Evolutionary conservation across 495 filamentous ascomycete species (phyloP).

Genomic region (Beverwykella pulmonaria): DNA sequence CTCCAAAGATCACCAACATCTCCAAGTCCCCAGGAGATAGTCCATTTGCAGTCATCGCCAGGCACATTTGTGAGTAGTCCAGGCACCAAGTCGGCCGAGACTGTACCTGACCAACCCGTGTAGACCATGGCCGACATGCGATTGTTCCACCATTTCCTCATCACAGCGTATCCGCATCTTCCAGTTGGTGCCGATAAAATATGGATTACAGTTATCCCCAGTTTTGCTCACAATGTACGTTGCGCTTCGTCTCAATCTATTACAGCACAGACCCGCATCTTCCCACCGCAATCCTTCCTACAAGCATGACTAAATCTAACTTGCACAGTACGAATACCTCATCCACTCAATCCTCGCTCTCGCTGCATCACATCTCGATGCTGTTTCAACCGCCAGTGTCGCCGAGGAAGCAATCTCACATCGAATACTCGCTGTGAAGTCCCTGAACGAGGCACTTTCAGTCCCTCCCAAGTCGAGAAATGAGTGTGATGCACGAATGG

Average conservation of each 20-base stretch:
- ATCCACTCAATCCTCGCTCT: slow-evolving; percentile 41
- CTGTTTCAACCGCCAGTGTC: slow-evolving; percentile 30
- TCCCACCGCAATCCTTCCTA: not conserved
- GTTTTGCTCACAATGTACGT: slow-evolving; percentile 58
- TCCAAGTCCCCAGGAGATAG: slow-evolving; percentile 30
- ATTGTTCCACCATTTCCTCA: slow-evolving; percentile 65
- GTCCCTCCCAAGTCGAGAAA: slow-evolving; percentile 23
- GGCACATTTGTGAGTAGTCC: slow-evolving; percentile 28
- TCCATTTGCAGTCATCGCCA: slow-evolving; percentile 31
- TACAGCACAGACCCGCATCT: not conserved
- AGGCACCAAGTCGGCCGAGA: not conserved
- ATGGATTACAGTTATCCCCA: slow-evolving; percentile 63
- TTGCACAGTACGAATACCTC: slow-evolving; percentile 39
- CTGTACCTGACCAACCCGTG: slow-evolving; percentile 12
- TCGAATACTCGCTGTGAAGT: slow-evolving; percentile 33
- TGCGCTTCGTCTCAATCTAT: not conserved
- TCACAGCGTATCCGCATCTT: slow-evolving; percentile 60
- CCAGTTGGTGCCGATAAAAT: slow-evolving; percentile 60
- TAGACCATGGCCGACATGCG: slow-evolving; percentile 41
- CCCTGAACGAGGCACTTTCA: slow-evolving; percentile 40
- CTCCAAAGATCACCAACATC: slow-evolving; percentile 11
- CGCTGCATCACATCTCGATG: slow-evolving; percentile 39
- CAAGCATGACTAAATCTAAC: slow-evolving; percentile 6
- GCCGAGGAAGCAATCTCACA: slow-evolving; percentile 38
- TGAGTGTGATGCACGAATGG: slow-evolving; percentile 47